Percentiles rank a stretch among this genome's conserved stretches.
Conservation (phyloP, 768 basidiomycete species). For the Stropharia rugosoannulata region DNA sequence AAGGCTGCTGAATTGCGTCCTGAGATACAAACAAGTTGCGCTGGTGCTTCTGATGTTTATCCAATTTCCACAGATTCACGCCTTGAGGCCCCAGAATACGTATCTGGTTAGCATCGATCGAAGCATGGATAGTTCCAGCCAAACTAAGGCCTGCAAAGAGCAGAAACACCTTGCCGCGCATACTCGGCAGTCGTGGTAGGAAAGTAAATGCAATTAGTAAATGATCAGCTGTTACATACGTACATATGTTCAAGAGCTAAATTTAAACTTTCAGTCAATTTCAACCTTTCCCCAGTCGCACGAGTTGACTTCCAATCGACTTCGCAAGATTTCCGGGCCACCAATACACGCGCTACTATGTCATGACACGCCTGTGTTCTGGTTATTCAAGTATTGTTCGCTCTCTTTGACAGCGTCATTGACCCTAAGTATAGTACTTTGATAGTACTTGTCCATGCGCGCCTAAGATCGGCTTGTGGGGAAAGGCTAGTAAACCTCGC, state of each 20-base stretch:
- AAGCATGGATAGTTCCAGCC: not conserved
- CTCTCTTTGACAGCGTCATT: too few relatives aligned
- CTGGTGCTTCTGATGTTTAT: slow-evolving; percentile 11
- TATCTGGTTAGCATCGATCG: slow-evolving; percentile 14
- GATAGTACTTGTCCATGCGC: too few relatives aligned
- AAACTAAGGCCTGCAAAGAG: slow-evolving; percentile 7
- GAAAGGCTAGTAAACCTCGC: too few relatives aligned
- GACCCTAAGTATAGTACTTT: too few relatives aligned
- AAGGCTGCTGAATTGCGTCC: slow-evolving; percentile 19
- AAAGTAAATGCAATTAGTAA: not conserved
- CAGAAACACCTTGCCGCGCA: slow-evolving; percentile 8
- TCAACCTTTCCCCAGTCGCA: too few relatives aligned
- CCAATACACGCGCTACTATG: too few relatives aligned
- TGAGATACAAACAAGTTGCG: not conserved
- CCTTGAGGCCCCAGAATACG: slow-evolving; percentile 50
- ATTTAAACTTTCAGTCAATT: too few relatives aligned
- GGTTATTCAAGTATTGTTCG: too few relatives aligned
- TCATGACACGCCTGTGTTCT: too few relatives aligned
- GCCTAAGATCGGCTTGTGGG: too few relatives aligned
- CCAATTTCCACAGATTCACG: slow-evolving; percentile 65
- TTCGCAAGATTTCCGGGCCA: too few relatives aligned
- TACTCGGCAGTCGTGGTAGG: slow-evolving; percentile 1
- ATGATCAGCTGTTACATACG: not conserved
- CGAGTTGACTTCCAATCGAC: too few relatives aligned
- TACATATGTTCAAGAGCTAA: not conserved